Evolutionary conservation across 768 basidiomycete genomes (phyloP), one percentile per base, ranked within the genome.

Genomic region (Leucogyrophana mollusca): DNA sequence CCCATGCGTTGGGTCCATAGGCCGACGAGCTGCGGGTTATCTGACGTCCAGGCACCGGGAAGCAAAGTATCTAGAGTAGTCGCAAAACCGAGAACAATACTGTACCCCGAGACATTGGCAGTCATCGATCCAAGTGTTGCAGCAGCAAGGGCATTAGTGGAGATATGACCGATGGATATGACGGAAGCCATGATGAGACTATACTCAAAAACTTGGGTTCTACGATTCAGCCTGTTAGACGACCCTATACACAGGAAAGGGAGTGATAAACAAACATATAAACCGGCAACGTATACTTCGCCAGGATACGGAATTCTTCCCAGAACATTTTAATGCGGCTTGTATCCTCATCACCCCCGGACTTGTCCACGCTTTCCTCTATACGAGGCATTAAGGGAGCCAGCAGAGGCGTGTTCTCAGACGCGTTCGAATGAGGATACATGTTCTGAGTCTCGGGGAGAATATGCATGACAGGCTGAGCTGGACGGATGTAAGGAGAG

Each of bases 1-100:
- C 87, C 71, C 88, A 91, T 93, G 52, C 94, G 73, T 63, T 94
- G 92, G 8, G 87, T 67, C 94, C 94, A 95, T 7, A 95, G 73
- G 6, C 94, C 94, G 9, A 97, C 90, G 9, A 91, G 74, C 13
- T 85, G 69, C 0, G 94, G 95, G 23, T 85, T 82, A 1, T 83
- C 60, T 3, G 92, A 93, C 0, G 96, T 94, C 94, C 90, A 99
- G 13, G 95, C 94, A 32, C 90, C 82, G 1, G 96, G 95, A 8
- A 97, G 80, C 56, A 99, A 78, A 0, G 94, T 94, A 63, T 99
- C 96, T 16, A 99, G 80, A 0, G 91, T 84, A 40, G 87, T 89
- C 7, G 81, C 72, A 45, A 95, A 80, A 16, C 92, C 92, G 53
- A 87, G 86, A 5, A 94, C 70, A 45, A 95, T 84, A 52, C 84